Conservation (phyloP, 768 basidiomycete genomes). For the Mycena sanguinolenta region DNA sequence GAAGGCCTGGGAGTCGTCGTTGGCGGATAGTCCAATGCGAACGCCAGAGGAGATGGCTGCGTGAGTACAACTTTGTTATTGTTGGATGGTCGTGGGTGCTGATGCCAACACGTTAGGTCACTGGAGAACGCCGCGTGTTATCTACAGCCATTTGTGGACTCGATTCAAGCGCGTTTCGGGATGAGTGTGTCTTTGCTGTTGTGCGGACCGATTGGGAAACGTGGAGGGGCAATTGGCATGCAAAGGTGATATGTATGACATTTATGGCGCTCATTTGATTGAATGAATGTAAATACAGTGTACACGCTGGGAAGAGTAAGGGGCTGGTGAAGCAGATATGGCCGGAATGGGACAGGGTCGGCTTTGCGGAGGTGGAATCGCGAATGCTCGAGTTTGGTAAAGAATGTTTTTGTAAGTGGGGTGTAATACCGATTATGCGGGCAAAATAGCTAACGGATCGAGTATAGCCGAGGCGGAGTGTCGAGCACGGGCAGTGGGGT, state of each 20-base stretch:
- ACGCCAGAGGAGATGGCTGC: constrained; percentile 6
- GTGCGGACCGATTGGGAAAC: neutral
- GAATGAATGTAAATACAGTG: neutral
- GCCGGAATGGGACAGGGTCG: neutral
- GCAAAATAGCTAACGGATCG: neutral
- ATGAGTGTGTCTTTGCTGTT: constrained; percentile 3
- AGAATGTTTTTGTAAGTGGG: constrained; percentile 8
- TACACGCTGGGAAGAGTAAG: constrained; percentile 1
- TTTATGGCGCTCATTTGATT: neutral
- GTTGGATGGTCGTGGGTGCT: neutral
- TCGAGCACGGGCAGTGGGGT: neutral
- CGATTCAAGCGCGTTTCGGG: neutral
- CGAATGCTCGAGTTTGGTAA: neutral
- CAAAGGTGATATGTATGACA: neutral
- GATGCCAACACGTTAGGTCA: neutral
- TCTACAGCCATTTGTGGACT: constrained; percentile 14
- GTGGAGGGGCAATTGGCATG: neutral
- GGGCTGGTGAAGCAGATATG: neutral
- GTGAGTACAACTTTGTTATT: neutral
- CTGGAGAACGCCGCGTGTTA: constrained; percentile 2
- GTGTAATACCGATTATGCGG: neutral
- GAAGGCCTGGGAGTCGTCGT: neutral
- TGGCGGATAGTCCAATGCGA: neutral
- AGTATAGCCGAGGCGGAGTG: neutral
- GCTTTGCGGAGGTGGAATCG: neutral